Evolutionary conservation across 106 monocot genomes (phyloP), one percentile per base, ranked within the genome.

Genomic region (Dendrobium catenatum): DNA sequence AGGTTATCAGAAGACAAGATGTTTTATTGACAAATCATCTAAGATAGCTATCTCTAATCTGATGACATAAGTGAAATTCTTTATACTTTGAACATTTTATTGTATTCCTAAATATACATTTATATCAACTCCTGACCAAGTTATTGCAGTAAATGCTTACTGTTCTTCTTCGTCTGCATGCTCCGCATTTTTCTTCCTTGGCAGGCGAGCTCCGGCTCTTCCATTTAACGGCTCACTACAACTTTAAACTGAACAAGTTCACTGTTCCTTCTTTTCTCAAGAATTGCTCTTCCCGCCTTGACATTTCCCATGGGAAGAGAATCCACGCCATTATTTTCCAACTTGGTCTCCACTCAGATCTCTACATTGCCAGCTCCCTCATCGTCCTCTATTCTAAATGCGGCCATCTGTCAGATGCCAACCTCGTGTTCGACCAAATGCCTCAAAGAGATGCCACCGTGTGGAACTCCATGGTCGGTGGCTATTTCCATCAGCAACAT

Each of bases 301-400:
- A 84, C 55, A 51, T 82, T 29, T 19, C 6, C 61, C 73, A 85
- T 82, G 88, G 82, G 73, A 79, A 64, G 68, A 79, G 42, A 47
- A 31, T 80, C 64, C 88, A 88, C 47, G 82, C 82, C 19, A 11
- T 54, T 17, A 59, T 79, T 15, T 24, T 88, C 76, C 79, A 76
- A 42, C 40, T 82, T 43, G 82, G 82, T 5, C 82, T 88, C 48
- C 82, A 82, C 41, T 82, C n/a, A 42, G 88, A 88, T 67, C 68
- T 61, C 22, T 81, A 75, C 76, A 76, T 88, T 26, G 84, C 79
- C 42, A 82, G 82, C 79, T 84, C 88, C 78, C 88, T 88, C 76
- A 77, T 88, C 80, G 51, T 41, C 22, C 56, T 82, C 46, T 88
- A 88, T 31, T 82, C 79, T 29, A 76, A 55, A 68, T 85, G 82